phyloP scores from a whole-genome alignment of 768 basidiomycete genomes.

The Stropharia rugosoannulata region DNA sequence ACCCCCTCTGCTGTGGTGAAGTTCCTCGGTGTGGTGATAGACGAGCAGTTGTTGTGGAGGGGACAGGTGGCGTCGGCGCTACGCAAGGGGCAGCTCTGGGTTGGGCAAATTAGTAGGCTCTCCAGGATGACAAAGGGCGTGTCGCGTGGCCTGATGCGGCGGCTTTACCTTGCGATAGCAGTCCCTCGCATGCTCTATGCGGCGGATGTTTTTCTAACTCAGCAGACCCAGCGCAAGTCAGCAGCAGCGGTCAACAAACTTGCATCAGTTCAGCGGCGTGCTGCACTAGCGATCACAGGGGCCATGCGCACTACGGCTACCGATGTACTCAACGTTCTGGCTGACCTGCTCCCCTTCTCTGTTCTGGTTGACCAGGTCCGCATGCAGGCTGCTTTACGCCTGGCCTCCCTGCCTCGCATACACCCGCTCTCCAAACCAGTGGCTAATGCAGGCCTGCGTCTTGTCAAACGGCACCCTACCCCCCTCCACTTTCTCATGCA shows the following conservation, averaged over 20 bases:
- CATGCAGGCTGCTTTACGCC: background rate
- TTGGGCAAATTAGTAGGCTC: background rate
- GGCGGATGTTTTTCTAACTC: background rate
- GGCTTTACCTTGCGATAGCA: background rate
- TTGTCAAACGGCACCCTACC: background rate
- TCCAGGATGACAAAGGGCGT: background rate
- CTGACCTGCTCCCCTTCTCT: slow-evolving; percentile 9
- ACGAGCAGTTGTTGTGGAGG: background rate
- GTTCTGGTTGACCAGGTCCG: background rate
- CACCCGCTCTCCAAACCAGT: background rate
- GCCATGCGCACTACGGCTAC: slow-evolving; percentile 12
- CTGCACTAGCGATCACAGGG: slow-evolving; percentile 12
- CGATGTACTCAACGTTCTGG: slow-evolving; percentile 14
- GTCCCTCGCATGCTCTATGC: background rate
- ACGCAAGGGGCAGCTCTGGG: background rate
- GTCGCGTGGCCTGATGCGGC: background rate
- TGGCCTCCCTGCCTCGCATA: background rate
- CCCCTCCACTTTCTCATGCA: background rate
- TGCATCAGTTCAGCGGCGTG: slow-evolving; percentile 11
- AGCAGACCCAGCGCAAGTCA: background rate
- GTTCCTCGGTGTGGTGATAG: background rate
- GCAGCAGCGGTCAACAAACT: background rate
- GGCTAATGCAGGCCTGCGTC: background rate
- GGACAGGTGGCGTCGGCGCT: background rate
- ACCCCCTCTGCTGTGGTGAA: background rate